phyloP scores from a whole-genome alignment of 1,139 yeast species.

The Saccharomyces pastorianus region DNA sequence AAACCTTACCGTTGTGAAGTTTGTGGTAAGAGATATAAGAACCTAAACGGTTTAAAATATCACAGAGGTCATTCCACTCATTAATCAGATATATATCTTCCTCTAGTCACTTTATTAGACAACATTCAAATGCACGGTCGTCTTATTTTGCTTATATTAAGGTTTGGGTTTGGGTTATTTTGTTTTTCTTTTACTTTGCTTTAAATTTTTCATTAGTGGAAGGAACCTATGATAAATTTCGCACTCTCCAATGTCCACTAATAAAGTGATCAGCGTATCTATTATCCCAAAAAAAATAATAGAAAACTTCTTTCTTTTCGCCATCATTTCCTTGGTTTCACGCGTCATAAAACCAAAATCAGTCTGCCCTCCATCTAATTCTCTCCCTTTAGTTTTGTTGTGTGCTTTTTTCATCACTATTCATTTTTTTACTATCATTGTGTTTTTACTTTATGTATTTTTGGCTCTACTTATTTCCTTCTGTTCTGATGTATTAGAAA shows the following conservation, averaged over 20 bases:
- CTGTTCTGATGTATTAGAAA: neutral
- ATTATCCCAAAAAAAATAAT: neutral
- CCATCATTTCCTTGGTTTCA: neutral
- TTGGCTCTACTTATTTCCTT: neutral
- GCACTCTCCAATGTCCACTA: neutral
- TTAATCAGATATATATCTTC: conserved; percentile 30
- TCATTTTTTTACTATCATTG: neutral
- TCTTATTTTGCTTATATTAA: neutral
- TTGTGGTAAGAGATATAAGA: conserved; percentile 94
- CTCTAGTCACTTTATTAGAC: neutral
- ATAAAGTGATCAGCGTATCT: neutral
- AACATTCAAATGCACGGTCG: neutral
- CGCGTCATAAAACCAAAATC: neutral
- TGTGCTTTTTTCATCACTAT: neutral
- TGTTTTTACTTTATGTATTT: neutral
- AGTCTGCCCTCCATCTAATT: neutral
- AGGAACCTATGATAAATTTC: neutral
- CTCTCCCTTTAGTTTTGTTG: neutral
- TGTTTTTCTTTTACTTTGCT: neutral
- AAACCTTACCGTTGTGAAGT: conserved; percentile 98
- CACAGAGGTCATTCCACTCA: conserved; percentile 98
- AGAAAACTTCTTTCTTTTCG: neutral
- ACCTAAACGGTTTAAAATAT: conserved; percentile 89
- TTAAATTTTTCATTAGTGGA: neutral
- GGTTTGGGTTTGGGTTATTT: neutral